phyloP scores from a whole-genome alignment of 2,329 filamentous ascomycete genomes.

The Colletotrichum falcatum region DNA sequence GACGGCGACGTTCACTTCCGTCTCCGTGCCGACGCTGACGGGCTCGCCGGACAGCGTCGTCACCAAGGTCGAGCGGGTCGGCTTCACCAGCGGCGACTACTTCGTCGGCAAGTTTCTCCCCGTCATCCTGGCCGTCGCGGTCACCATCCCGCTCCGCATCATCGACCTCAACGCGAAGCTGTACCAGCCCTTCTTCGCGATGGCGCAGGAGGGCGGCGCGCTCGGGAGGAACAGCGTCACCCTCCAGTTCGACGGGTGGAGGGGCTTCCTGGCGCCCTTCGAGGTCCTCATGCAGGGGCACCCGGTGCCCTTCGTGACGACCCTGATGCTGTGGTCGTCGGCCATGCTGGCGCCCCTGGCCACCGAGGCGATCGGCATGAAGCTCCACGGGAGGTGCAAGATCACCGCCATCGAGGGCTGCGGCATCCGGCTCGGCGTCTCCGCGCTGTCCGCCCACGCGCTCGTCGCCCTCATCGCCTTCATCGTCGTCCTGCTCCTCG shows the following conservation, averaged over 20 bases:
- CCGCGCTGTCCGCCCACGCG: constrained; percentile 47
- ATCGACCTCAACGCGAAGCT: constrained; percentile 55
- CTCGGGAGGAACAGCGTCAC: constrained; percentile 56
- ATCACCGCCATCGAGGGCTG: constrained; percentile 48
- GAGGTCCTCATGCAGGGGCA: constrained; percentile 50
- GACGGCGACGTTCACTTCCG: constrained; percentile 45
- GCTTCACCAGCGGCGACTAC: constrained; percentile 48
- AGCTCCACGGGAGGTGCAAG: constrained; percentile 52
- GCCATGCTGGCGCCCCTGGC: constrained; percentile 54
- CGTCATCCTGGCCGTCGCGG: constrained; percentile 53
- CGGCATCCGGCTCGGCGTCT: constrained; percentile 51
- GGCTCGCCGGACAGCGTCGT: constrained; percentile 32
- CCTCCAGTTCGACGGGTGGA: constrained; percentile 54
- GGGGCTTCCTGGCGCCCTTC: constrained; percentile 52
- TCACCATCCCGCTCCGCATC: constrained; percentile 55
- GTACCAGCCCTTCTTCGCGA: constrained; percentile 58
- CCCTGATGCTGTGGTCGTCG: constrained; percentile 50
- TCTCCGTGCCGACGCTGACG: constrained; percentile 34
- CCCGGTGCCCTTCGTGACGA: constrained; percentile 53
- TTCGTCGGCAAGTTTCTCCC: constrained; percentile 58
- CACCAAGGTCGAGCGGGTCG: constrained; percentile 43
- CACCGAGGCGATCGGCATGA: constrained; percentile 54
- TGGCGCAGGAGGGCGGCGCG: constrained; percentile 53
- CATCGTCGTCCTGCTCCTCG: constrained; percentile 48
- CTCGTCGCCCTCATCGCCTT: constrained; percentile 49